Percentiles rank a stretch among this genome's conserved stretches.
phyloP scores from a whole-genome alignment of 257 asterid genomes.

The Solanum chilense region DNA sequence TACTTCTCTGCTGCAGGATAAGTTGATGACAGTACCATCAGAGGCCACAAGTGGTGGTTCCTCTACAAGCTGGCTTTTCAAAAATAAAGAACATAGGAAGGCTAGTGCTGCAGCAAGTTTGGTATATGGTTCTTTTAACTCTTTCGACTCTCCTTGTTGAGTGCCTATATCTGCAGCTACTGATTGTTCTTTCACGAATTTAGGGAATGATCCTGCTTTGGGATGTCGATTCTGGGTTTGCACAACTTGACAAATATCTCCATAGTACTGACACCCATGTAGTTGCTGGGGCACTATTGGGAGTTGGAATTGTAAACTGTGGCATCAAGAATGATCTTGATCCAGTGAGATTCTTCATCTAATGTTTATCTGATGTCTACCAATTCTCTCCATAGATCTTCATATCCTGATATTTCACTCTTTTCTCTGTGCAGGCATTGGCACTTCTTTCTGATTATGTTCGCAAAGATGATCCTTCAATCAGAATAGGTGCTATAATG shows the following conservation, averaged over 20 bases:
- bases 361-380: neutral
- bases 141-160: neutral
- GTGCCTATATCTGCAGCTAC: neutral
- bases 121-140: constrained; percentile 28
- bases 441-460: constrained; percentile 75
- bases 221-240: constrained; percentile 93
- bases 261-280: constrained; percentile 69
- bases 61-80: constrained; percentile 81
- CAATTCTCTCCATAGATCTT: neutral
- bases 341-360: constrained; percentile 48
- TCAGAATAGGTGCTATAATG: constrained; percentile 93
- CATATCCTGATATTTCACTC: neutral
- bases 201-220: constrained; percentile 96
- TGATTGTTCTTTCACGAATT: constrained; percentile 5
- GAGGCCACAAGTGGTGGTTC: constrained; percentile 72
- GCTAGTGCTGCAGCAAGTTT: constrained; percentile 96
- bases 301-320: constrained; percentile 89
- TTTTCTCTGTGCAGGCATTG: neutral
- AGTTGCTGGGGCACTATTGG: constrained; percentile 73
- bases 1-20: constrained; percentile 43
- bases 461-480: constrained; percentile 61
- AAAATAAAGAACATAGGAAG: constrained; percentile 89
- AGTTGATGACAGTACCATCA: constrained; percentile 79
- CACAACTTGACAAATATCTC: constrained; percentile 89
- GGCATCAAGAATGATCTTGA: constrained; percentile 73